Evolutionary conservation across 2,329 filamentous ascomycete species (phyloP).

Genomic region (Beauveria brongniartii): DNA sequence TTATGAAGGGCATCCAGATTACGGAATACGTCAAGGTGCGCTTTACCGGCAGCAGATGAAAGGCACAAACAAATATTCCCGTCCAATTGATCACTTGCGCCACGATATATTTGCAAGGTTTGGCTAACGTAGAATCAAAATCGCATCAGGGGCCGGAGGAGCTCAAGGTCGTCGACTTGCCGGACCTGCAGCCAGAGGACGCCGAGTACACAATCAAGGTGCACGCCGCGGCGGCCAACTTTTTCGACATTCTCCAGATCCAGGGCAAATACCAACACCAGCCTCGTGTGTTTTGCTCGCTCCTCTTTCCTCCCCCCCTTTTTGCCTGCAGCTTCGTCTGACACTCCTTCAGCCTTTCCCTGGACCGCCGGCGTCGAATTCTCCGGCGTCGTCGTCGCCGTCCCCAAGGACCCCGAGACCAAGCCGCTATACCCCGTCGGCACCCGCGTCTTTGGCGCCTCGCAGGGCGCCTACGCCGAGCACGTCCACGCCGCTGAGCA

Average conservation of each 20-base stretch:
- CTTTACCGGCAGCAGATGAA: not conserved
- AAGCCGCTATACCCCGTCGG: slow-evolving; percentile 57
- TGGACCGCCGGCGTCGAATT: slow-evolving; percentile 88
- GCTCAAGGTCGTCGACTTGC: slow-evolving; percentile 65
- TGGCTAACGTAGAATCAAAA: not conserved
- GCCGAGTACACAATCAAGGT: slow-evolving; percentile 82
- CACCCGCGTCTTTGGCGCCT: slow-evolving; percentile 77
- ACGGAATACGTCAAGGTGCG: slow-evolving; percentile 65
- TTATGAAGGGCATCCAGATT: slow-evolving; percentile 69
- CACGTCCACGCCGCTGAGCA: slow-evolving; percentile 60
- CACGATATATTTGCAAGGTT: not conserved
- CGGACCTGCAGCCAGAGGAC: slow-evolving; percentile 62
- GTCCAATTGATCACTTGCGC: not conserved
- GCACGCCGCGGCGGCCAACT: slow-evolving; percentile 83
- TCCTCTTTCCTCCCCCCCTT: not conserved
- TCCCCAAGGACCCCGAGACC: slow-evolving; percentile 41
- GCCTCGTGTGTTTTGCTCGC: slow-evolving; percentile 42
- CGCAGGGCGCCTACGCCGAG: slow-evolving; percentile 80
- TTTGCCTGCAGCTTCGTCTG: not conserved
- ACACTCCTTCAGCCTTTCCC: slow-evolving; percentile 51
- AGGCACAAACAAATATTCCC: no score
- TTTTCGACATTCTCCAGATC: slow-evolving; percentile 95
- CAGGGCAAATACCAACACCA: slow-evolving; percentile 94
- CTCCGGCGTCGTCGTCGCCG: slow-evolving; percentile 64
- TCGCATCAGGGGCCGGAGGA: slow-evolving; percentile 60